Conservation (phyloP, 208 protist genomes). For the Crithidia bombi region DNA sequence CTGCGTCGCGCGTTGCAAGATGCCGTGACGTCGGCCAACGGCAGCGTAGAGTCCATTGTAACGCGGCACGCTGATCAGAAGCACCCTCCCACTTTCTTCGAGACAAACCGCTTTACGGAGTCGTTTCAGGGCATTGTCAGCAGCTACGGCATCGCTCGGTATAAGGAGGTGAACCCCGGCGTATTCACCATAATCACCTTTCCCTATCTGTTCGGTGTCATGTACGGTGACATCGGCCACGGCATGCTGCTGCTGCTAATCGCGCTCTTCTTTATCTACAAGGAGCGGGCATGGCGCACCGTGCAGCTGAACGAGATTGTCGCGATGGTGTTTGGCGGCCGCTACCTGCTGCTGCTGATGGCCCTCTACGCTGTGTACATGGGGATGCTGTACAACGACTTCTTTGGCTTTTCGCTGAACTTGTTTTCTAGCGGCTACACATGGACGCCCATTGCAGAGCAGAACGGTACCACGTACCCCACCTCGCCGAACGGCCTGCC, state of each 20-base stretch:
- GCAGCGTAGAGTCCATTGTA: conserved; percentile 88
- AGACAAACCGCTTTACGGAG: conserved; percentile 95
- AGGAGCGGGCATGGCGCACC: conserved; percentile 82
- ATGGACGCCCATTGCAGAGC: conserved; percentile 45
- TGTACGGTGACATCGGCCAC: conserved; percentile 99
- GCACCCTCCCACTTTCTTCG: conserved; percentile 97
- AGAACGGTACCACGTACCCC: conserved; percentile 40
- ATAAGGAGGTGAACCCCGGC: conserved; percentile 94
- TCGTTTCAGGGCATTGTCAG: conserved; percentile 98
- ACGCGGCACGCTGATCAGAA: conserved; percentile 67
- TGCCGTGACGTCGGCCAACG: conserved; percentile 56
- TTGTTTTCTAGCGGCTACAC: conserved; percentile 84
- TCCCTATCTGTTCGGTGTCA: conserved; percentile 99
- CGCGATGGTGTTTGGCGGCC: conserved; percentile 75
- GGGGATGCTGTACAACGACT: conserved; percentile 98
- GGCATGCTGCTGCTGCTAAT: conserved; percentile 92
- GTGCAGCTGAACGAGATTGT: conserved; percentile 88
- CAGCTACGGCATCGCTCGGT: conserved; percentile 96
- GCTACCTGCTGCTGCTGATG: conserved; percentile 98
- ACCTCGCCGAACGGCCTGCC: conserved; percentile 40
- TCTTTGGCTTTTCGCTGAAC: conserved; percentile 90
- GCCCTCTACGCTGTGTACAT: conserved; percentile 96
- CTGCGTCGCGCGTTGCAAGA: conserved; percentile 56
- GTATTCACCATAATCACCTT: conserved; percentile 98
- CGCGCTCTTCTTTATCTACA: conserved; percentile 75